Conservation (phyloP, 2,329 filamentous ascomycete species). For the Hypocrella siamensis region DNA sequence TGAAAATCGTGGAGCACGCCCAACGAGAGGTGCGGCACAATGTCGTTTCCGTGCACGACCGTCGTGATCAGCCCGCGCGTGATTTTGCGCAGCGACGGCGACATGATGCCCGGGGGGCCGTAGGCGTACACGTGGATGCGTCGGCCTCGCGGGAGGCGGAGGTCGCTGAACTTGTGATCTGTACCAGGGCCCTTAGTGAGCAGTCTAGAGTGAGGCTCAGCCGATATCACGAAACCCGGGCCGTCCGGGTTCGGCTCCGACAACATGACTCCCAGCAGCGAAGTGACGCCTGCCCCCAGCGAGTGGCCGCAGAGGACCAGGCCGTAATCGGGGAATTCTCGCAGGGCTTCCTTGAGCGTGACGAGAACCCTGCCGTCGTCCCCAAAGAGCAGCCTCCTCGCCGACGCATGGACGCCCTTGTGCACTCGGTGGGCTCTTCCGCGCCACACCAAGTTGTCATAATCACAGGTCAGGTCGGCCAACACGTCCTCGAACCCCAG, state of each 20-base stretch:
- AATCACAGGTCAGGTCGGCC: constrained; percentile 60
- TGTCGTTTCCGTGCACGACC: constrained; percentile 55
- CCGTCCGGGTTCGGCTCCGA: constrained; percentile 42
- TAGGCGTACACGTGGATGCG: constrained; percentile 71
- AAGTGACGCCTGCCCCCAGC: constrained; percentile 53
- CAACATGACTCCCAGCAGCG: constrained; percentile 55
- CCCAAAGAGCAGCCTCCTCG: constrained; percentile 49
- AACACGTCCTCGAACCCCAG: constrained; percentile 60
- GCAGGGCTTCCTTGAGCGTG: constrained; percentile 48
- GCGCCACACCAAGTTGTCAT: constrained; percentile 49
- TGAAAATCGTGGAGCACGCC: constrained; percentile 64
- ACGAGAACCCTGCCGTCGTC: constrained; percentile 50
- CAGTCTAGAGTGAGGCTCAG: constrained; percentile 27
- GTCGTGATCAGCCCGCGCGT: constrained; percentile 63
- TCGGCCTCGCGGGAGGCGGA: constrained; percentile 47
- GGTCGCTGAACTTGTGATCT: constrained; percentile 12
- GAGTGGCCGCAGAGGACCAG: constrained; percentile 56
- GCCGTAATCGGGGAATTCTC: constrained; percentile 53
- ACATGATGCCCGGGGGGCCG: constrained; percentile 59
- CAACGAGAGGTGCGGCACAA: constrained; percentile 59
- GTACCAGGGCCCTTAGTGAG: constrained; percentile 16
- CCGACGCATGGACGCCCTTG: constrained; percentile 60
- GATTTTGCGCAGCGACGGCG: constrained; percentile 49
- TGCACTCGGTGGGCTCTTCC: constrained; percentile 53
- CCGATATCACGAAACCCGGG: constrained; percentile 47